Conservation (phyloP, 805 yeast species). For the Saturnispora zaruensis region DNA sequence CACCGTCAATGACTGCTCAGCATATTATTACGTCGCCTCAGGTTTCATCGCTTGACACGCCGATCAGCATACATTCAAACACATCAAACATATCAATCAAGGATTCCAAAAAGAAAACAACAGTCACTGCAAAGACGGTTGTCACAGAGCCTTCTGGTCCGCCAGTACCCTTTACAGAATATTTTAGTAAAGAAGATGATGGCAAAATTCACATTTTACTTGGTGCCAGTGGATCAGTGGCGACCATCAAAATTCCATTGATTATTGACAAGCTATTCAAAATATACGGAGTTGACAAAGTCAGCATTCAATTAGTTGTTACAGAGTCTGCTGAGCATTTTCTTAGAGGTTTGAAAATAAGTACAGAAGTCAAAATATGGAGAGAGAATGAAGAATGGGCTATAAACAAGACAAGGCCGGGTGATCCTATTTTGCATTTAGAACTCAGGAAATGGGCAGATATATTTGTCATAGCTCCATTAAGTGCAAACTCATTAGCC, state of each 20-base stretch:
- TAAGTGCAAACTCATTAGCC: conserved; percentile 86
- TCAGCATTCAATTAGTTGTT: conserved; percentile 77
- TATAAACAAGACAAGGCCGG: conserved; percentile 48
- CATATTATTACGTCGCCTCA: conserved; percentile 8
- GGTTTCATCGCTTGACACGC: conserved; percentile 6
- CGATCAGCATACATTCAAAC: conserved; percentile 8
- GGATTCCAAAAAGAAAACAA: conserved; percentile 22
- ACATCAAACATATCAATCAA: conserved; percentile 6
- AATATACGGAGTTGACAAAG: conserved; percentile 61
- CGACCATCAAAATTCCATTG: conserved; percentile 86
- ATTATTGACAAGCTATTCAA: conserved; percentile 82
- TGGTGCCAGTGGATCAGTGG: conserved; percentile 95
- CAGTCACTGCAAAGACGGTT: conserved; percentile 38
- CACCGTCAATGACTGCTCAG: conserved; percentile 1
- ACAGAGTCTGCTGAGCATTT: conserved; percentile 85
- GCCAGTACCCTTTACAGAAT: conserved; percentile 67
- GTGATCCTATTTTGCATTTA: conserved; percentile 91
- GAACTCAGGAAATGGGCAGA: conserved; percentile 97
- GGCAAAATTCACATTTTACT: conserved; percentile 79
- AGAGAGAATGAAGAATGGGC: conserved; percentile 91
- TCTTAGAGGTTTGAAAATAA: conserved; percentile 42
- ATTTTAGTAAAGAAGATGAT: conserved; percentile 65
- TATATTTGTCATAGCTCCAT: conserved; percentile 84
- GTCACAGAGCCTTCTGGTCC: conserved; percentile 53
- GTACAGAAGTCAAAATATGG: conserved; percentile 78